Evolutionary conservation across 768 basidiomycete genomes (phyloP).

Genomic region (Leucocoprinus leucothites): DNA sequence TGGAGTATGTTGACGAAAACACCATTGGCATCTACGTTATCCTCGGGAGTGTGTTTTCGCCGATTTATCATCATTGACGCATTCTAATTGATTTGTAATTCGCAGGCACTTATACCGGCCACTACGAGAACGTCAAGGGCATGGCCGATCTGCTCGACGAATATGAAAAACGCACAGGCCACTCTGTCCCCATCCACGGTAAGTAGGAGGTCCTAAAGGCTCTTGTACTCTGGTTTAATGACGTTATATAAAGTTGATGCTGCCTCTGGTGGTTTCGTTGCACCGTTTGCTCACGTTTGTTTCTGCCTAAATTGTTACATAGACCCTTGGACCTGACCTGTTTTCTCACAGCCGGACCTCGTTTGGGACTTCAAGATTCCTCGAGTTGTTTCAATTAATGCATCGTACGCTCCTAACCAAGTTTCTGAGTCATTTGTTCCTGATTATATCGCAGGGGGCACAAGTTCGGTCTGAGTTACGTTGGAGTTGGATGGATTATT

Average conservation of each 20-base stretch:
- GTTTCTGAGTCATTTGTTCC: conserved; percentile 36
- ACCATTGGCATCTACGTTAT: conserved; percentile 68
- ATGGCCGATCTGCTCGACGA: conserved; percentile 74
- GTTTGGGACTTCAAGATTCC: conserved; percentile 64
- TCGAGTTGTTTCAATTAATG: conserved; percentile 60
- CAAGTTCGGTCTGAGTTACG: conserved; percentile 57
- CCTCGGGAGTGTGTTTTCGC: conserved; percentile 30
- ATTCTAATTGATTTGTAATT: conserved; percentile 38
- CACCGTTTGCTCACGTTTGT: conserved; percentile 51
- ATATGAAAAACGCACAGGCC: conserved; percentile 58
- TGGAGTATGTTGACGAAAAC: conserved; percentile 70
- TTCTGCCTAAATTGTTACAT: not conserved
- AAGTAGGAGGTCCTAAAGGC: conserved; percentile 29
- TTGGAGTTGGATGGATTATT: conserved; percentile 67
- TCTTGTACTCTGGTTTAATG: conserved; percentile 44
- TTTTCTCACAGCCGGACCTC: conserved; percentile 41
- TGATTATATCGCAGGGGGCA: conserved; percentile 51
- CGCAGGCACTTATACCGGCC: conserved; percentile 59
- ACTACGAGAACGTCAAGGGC: conserved; percentile 79
- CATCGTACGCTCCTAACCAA: conserved; percentile 41
- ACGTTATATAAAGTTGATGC: conserved; percentile 49
- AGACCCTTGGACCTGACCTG: conserved; percentile 21
- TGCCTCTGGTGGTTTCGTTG: conserved; percentile 66
- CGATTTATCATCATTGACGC: conserved; percentile 35
- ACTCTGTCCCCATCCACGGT: conserved; percentile 68